phyloP scores from a whole-genome alignment of 2,329 filamentous ascomycete species.

The Paecilomyces dactylethromorphus region DNA sequence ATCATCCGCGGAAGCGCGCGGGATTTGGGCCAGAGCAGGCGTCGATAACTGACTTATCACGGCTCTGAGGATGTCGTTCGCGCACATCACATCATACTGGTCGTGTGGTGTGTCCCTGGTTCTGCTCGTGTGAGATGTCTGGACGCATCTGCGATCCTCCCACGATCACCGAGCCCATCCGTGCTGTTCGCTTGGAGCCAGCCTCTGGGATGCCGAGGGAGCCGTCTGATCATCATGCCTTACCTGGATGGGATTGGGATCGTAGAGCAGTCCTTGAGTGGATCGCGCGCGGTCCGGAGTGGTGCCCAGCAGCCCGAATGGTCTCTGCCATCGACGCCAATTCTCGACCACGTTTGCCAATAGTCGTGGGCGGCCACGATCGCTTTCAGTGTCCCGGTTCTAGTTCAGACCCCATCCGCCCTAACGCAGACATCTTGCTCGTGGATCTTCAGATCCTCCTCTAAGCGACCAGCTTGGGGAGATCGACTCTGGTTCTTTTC shows the following conservation, averaged over 20 bases:
- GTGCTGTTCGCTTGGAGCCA: background rate
- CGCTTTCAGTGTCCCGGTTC: background rate
- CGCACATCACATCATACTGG: background rate
- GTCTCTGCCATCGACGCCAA: background rate
- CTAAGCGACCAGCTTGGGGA: background rate
- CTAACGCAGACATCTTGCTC: background rate
- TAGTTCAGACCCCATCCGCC: background rate
- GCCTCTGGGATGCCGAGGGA: background rate
- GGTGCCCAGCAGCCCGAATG: background rate
- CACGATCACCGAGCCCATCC: background rate
- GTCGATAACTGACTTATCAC: background rate
- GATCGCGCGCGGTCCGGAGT: background rate
- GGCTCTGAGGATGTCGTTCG: background rate
- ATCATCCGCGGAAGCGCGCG: background rate
- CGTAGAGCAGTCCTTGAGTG: background rate
- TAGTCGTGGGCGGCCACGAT: background rate
- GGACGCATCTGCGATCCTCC: background rate
- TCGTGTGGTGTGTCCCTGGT: background rate
- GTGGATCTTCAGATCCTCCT: slow-evolving; percentile 1
- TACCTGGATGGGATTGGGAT: too few species aligned
- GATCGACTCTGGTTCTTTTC: background rate
- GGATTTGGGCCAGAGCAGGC: background rate
- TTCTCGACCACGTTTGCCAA: background rate
- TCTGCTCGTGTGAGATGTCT: background rate
- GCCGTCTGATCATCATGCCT: background rate